These are phyloP conservation scores for Fraxinus dipetala DNA, from an alignment of 305 asterid species.

Conservation along the genomic window DNA sequence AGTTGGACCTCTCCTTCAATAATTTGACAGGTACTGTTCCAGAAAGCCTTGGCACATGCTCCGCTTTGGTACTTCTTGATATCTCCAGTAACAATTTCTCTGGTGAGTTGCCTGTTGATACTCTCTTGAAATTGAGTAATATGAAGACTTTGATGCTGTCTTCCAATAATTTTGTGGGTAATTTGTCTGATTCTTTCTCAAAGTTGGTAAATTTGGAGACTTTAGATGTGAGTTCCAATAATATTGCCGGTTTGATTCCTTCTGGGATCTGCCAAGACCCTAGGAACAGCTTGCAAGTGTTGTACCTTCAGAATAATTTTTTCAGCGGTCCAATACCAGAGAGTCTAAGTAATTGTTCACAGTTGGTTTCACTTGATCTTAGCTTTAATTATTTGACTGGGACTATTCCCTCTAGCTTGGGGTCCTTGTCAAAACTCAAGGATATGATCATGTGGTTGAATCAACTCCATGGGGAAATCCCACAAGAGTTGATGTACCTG, in stretches of 20 bases:
- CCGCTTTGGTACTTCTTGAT: conserved; percentile 56
- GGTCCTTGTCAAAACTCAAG: conserved; percentile 43
- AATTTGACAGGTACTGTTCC: conserved; percentile 65
- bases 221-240: conserved; percentile 85
- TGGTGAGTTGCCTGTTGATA: conserved; percentile 71
- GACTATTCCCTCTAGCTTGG: conserved; percentile 54
- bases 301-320: conserved; percentile 73
- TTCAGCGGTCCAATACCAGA: conserved; percentile 55
- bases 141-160: conserved; percentile 59
- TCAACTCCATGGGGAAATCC: conserved; percentile 67
- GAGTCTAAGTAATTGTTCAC: conserved; percentile 54
- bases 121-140: conserved; percentile 49
- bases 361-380: conserved; percentile 57
- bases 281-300: conserved; percentile 51
- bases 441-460: conserved; percentile 62
- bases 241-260: conserved; percentile 65
- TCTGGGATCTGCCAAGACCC: conserved; percentile 57
- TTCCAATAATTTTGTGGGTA: conserved; percentile 66
- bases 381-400: conserved; percentile 56
- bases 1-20: conserved; percentile 65
- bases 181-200: conserved; percentile 63
- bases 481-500: conserved; percentile 56
- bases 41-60: conserved; percentile 55
- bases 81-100: conserved; percentile 63
- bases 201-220: conserved; percentile 50